These are phyloP conservation scores for Penicillium flavigenum DNA, from an alignment of 495 filamentous ascomycete genomes.

Conservation along the genomic window DNA sequence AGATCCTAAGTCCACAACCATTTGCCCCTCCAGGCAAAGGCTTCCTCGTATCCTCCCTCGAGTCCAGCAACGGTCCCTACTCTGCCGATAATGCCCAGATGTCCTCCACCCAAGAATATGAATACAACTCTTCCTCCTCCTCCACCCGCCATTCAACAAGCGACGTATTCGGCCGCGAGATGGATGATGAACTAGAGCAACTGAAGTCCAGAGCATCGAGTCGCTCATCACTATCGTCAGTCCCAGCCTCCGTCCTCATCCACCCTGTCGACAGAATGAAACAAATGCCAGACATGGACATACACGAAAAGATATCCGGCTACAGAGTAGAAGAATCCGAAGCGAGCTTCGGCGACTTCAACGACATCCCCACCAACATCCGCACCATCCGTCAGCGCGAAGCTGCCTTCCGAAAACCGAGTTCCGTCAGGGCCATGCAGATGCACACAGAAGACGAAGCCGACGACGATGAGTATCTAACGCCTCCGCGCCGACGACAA, in stretches of 20 bases:
- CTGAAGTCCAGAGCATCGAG: conserved; percentile 42
- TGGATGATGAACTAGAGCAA: conserved; percentile 34
- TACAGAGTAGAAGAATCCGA: conserved; percentile 30
- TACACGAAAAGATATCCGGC: conserved; percentile 23
- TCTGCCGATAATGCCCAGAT: conserved; percentile 25
- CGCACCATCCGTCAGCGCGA: conserved; percentile 39
- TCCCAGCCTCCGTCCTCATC: conserved; percentile 40
- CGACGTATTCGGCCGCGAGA: conserved; percentile 30
- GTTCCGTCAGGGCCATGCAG: conserved; percentile 74
- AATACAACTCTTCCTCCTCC: conserved; percentile 40
- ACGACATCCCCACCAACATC: conserved; percentile 19
- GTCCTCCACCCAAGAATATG: conserved; percentile 30
- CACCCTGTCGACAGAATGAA: conserved; percentile 31
- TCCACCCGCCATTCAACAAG: conserved; percentile 37
- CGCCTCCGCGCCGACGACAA: conserved; percentile 35
- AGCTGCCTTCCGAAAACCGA: conserved; percentile 65
- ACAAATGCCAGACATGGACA: conserved; percentile 14
- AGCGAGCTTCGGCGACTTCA: conserved; percentile 23
- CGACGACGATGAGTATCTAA: conserved; percentile 40
- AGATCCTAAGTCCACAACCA: conserved; percentile 30
- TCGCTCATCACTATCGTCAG: conserved; percentile 45
- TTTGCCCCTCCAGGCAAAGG: conserved; percentile 22
- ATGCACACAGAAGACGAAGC: conserved; percentile 59
- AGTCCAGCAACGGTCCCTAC: conserved; percentile 20
- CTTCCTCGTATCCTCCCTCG: conserved; percentile 22